phyloP scores from a whole-genome alignment of 345 rosid species.

The Brassica cretica region DNA sequence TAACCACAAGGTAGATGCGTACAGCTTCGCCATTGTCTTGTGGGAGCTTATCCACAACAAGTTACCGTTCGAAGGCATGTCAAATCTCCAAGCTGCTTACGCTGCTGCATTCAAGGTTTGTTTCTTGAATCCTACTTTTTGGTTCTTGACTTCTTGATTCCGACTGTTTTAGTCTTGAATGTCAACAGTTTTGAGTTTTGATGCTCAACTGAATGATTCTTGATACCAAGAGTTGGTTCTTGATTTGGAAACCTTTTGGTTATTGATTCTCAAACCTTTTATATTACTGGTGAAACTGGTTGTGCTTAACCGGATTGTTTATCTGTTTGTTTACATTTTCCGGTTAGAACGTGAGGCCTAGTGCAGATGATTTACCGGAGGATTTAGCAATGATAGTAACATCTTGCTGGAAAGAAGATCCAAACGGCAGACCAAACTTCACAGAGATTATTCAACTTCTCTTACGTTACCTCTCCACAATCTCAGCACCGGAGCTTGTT shows the following conservation, averaged over 20 bases:
- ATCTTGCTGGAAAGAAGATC: conserved; percentile 95
- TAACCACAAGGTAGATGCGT: conserved; percentile 90
- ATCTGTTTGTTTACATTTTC: not conserved
- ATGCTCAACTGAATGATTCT: not conserved
- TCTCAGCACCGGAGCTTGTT: conserved; percentile 54
- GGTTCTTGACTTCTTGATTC: too few species aligned
- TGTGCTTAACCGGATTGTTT: not conserved
- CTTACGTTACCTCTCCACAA: conserved; percentile 57
- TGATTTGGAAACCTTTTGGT: not conserved
- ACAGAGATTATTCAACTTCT: conserved; percentile 81
- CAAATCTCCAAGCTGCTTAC: conserved; percentile 97
- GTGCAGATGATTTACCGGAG: conserved; percentile 71
- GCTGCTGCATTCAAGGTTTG: conserved; percentile 94
- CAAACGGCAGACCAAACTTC: conserved; percentile 83
- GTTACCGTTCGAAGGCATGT: conserved; percentile 99
- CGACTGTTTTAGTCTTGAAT: not conserved
- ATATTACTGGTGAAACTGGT: not conserved
- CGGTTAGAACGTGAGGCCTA: conserved; percentile 79
- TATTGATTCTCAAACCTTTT: conserved; percentile 1
- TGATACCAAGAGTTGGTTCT: not conserved
- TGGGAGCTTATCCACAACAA: conserved; percentile 97
- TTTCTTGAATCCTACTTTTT: too few species aligned
- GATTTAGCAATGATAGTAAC: conserved; percentile 79
- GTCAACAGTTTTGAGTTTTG: not conserved
- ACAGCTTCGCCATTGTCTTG: conserved; percentile 90